phyloP scores from a whole-genome alignment of 441 rosid species.

The Arabidopsis lyrata region DNA sequence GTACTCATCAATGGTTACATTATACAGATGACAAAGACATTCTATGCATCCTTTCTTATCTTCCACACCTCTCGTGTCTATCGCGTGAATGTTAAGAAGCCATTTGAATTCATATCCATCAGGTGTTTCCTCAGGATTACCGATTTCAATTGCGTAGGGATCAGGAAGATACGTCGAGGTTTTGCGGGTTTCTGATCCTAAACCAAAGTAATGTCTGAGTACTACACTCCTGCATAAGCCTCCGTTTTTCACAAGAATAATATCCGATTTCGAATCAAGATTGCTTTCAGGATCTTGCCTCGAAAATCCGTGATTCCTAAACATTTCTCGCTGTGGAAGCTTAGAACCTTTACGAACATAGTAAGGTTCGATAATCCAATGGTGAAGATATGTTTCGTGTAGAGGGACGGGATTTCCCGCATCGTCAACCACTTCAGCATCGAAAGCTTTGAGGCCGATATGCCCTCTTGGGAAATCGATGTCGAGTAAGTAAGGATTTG shows the following conservation, averaged over 20 bases:
- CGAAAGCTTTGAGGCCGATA: constrained; percentile 69
- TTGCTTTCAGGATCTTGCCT: constrained; percentile 20
- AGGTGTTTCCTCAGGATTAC: constrained; percentile 71
- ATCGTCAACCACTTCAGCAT: constrained; percentile 78
- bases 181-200: constrained; percentile 87
- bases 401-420: constrained; percentile 73
- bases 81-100: constrained; percentile 85
- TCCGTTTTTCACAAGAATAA: constrained; percentile 48
- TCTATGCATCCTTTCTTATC: constrained; percentile 82
- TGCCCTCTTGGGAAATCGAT: constrained; percentile 89
- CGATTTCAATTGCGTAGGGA: constrained; percentile 83
- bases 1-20: constrained; percentile 61
- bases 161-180: constrained; percentile 73
- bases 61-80: constrained; percentile 80
- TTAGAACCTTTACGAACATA: constrained; percentile 43
- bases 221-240: constrained; percentile 63
- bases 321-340: constrained; percentile 26
- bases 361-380: constrained; percentile 69
- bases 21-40: constrained; percentile 79
- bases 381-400: constrained; percentile 91
- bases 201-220: constrained; percentile 68
- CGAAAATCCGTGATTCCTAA: constrained; percentile 33
- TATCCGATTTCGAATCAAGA: constrained; percentile 42
- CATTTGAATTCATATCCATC: constrained; percentile 74
- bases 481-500: constrained; percentile 52